Evolutionary conservation across 495 filamentous ascomycete species (phyloP).

Genomic region (Aspergillus sparsus): DNA sequence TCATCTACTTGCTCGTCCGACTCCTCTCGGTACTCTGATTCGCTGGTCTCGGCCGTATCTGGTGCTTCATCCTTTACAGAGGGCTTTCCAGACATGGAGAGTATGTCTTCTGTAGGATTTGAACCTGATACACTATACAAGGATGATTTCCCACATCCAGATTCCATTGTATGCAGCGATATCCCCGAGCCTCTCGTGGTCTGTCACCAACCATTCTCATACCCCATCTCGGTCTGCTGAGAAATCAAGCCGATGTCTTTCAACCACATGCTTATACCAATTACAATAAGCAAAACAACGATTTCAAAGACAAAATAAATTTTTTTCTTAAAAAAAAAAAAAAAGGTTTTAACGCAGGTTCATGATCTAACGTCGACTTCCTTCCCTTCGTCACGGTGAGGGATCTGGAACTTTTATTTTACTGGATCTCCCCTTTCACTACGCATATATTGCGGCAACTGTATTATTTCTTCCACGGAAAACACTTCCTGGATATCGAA

Average conservation of each 20-base stretch:
- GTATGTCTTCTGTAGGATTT: constrained; percentile 41
- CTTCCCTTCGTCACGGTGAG: constrained; percentile 4
- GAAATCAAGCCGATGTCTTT: not conserved
- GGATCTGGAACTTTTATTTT: constrained; percentile 1
- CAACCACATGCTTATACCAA: too few relatives aligned
- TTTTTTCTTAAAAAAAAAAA: constrained; percentile 5
- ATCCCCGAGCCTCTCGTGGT: constrained; percentile 26
- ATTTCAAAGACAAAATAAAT: constrained; percentile 1
- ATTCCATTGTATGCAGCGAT: constrained; percentile 30
- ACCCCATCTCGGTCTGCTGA: constrained; percentile 34
- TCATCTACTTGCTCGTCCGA: constrained; percentile 43
- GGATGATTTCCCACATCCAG: constrained; percentile 32
- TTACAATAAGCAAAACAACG: not conserved
- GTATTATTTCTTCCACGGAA: constrained; percentile 23
- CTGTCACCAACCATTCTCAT: constrained; percentile 28
- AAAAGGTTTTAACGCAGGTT: constrained; percentile 27
- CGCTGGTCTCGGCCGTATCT: constrained; percentile 45
- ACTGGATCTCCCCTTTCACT: constrained; percentile 14
- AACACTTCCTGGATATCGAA: constrained; percentile 8
- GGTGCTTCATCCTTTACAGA: constrained; percentile 46
- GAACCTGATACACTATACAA: constrained; percentile 39
- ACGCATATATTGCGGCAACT: constrained; percentile 20
- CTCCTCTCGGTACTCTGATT: constrained; percentile 45
- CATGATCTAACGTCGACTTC: constrained; percentile 30
- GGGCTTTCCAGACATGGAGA: constrained; percentile 45